Evolutionary conservation across 2,329 filamentous ascomycete genomes (phyloP).

Genomic region (Fusarium subglutinans): DNA sequence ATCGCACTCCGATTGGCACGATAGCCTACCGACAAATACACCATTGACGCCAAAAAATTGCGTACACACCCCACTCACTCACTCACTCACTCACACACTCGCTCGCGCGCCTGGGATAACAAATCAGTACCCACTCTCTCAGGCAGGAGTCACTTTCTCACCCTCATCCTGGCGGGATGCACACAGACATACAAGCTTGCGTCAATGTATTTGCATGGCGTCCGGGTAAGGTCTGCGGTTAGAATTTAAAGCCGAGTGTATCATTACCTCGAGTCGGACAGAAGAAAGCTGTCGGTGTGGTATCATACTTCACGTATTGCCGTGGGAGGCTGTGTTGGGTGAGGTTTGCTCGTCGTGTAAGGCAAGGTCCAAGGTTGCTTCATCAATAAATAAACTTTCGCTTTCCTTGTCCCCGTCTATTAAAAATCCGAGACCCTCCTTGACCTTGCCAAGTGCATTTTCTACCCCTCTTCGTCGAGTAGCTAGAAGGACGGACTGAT

Average conservation of each 20-base stretch:
- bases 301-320: not conserved
- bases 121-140: conserved; percentile 26
- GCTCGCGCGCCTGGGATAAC: not conserved
- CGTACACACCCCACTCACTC: conserved; percentile 23
- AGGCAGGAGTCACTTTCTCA: not conserved
- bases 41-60: conserved; percentile 35
- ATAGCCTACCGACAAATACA: conserved; percentile 38
- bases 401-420: not conserved
- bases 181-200: not conserved
- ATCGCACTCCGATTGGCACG: conserved; percentile 48
- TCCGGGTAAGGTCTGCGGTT: not conserved
- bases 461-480: not conserved
- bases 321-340: not conserved
- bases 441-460: not conserved
- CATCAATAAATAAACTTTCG: not conserved
- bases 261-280: not conserved
- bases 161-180: not conserved
- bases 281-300: not conserved
- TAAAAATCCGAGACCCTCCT: not conserved
- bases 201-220: not conserved
- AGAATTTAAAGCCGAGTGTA: not conserved
- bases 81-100: not conserved
- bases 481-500: not conserved
- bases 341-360: not conserved
- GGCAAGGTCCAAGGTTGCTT: not conserved